phyloP scores from a whole-genome alignment of 805 yeast species.

The Vanderwaltozyma verrucispora region DNA sequence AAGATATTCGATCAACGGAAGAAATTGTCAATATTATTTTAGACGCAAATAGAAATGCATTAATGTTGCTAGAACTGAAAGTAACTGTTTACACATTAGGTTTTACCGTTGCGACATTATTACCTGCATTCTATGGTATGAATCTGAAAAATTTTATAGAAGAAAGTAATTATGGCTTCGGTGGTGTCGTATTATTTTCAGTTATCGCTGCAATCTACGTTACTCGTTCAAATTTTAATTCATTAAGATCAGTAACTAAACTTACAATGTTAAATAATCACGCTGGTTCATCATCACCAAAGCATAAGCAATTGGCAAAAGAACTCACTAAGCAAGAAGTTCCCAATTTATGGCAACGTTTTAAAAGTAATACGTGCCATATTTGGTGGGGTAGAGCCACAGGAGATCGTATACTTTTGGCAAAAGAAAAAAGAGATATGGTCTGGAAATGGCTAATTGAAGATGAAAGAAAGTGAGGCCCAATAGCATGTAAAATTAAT shows the following conservation, averaged over 20 bases:
- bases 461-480: slow-evolving; percentile 31
- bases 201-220: slow-evolving; percentile 43
- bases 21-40: slow-evolving; percentile 85
- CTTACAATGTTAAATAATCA: slow-evolving; percentile 47
- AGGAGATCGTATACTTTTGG: slow-evolving; percentile 6
- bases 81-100: slow-evolving; percentile 79
- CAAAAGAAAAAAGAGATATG: slow-evolving; percentile 33
- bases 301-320: slow-evolving; percentile 13
- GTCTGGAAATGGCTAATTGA: slow-evolving; percentile 49
- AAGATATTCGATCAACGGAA: slow-evolving; percentile 82
- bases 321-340: slow-evolving; percentile 12
- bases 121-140: slow-evolving; percentile 90
- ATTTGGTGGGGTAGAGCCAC: slow-evolving; percentile 16
- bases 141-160: slow-evolving; percentile 70
- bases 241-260: slow-evolving; percentile 51
- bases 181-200: slow-evolving; percentile 42
- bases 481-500: too few relatives aligned
- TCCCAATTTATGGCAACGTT: slow-evolving; percentile 16
- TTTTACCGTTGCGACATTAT: slow-evolving; percentile 68
- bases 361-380: slow-evolving; percentile 7
- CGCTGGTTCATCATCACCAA: slow-evolving; percentile 16
- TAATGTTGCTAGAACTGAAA: slow-evolving; percentile 78
- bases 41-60: slow-evolving; percentile 82
- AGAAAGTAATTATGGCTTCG: slow-evolving; percentile 55
- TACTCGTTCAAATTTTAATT: slow-evolving; percentile 45